A percentile compares a stretch with the other conserved stretches of the same genome.
These are phyloP conservation scores for Candolleomyces eurysporus DNA, from an alignment of 768 basidiomycete genomes.

Conservation along the genomic window DNA sequence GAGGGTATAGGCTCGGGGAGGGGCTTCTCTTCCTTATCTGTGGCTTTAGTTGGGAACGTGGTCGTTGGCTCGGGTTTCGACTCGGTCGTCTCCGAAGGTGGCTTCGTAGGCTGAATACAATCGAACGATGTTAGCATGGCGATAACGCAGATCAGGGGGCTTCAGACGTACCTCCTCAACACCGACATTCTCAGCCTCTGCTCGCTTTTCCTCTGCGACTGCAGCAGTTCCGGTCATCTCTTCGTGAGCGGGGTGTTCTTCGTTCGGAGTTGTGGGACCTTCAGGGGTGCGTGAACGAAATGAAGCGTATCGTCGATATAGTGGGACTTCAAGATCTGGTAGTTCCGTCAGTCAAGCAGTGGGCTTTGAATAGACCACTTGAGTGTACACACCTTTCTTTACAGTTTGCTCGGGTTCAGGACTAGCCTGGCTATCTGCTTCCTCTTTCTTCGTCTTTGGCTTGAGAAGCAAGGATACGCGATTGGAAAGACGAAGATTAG, in stretches of 20 bases:
- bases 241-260: not conserved
- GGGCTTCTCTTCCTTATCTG: not conserved
- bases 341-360: not conserved
- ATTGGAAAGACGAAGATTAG: too few relatives aligned
- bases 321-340: not conserved
- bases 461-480: too few relatives aligned
- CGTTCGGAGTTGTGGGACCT: not conserved
- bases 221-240: not conserved
- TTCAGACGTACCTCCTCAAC: too few relatives aligned
- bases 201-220: not conserved
- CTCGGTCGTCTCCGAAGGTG: not conserved
- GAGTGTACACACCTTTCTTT: too few relatives aligned
- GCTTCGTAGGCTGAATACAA: not conserved
- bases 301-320: conserved; percentile 1
- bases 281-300: not conserved
- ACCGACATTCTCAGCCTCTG: too few relatives aligned
- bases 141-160: too few relatives aligned
- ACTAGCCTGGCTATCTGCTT: too few relatives aligned
- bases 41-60: not conserved
- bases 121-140: too few relatives aligned
- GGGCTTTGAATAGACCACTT: too few relatives aligned
- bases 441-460: too few relatives aligned
- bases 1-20: not conserved
- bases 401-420: too few relatives aligned
- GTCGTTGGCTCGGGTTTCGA: not conserved